These are phyloP conservation scores for Linnemannia elongata DNA, from an alignment of 192 early-diverging fungal genomes.

Conservation along the genomic window DNA sequence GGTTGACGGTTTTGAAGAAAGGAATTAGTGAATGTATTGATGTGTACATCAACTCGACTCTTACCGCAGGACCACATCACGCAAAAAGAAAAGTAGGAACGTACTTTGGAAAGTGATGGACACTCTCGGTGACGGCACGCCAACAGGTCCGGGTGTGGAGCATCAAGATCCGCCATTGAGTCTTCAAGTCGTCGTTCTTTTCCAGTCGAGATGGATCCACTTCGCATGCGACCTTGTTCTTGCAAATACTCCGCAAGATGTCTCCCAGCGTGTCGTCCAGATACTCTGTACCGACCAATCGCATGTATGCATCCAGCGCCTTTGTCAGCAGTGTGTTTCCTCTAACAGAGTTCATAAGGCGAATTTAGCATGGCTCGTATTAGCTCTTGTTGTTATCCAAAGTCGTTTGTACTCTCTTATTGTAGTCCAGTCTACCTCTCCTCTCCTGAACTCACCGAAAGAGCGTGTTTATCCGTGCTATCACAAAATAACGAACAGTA, in stretches of 20 bases:
- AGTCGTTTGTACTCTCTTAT: background rate
- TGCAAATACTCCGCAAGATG: constrained; percentile 68
- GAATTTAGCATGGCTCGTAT: background rate
- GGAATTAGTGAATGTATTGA: background rate
- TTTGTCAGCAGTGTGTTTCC: constrained; percentile 77
- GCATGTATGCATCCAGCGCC: constrained; percentile 79
- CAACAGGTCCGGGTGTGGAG: constrained; percentile 64
- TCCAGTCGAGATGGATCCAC: constrained; percentile 69
- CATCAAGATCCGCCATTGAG: constrained; percentile 41
- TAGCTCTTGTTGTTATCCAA: background rate
- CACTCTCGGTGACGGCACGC: constrained; percentile 59
- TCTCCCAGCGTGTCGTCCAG: constrained; percentile 75
- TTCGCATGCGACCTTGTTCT: constrained; percentile 69
- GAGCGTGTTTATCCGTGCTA: constrained; percentile 63
- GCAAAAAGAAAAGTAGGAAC: background rate
- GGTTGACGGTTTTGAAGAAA: background rate
- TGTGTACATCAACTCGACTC: no score
- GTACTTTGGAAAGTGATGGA: constrained; percentile 65
- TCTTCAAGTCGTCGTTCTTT: constrained; percentile 39
- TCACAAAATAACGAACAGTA: background rate
- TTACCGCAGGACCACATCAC: no score
- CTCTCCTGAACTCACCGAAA: constrained; percentile 51
- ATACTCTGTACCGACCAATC: constrained; percentile 70
- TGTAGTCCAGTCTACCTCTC: background rate
- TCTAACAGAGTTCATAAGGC: constrained; percentile 28